Evolutionary conservation across 139 green algal genomes (phyloP).

Genomic region (Coelastrella sp.): DNA sequence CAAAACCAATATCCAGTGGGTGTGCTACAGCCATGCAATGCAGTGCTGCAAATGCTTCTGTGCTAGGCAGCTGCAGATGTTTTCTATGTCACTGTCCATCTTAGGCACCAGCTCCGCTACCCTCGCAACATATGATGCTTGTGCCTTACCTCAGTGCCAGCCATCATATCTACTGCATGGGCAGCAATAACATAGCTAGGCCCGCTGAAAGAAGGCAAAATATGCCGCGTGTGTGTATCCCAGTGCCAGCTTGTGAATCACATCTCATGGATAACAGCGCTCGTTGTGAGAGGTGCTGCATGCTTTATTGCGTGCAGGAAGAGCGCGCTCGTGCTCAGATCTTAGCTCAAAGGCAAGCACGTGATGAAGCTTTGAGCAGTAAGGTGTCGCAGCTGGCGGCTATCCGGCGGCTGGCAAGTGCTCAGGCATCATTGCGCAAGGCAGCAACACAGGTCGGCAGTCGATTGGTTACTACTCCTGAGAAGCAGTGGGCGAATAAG

Average conservation of each 20-base stretch:
- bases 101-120: too few species aligned
- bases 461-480: not conserved
- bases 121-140: too few species aligned
- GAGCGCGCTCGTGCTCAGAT: conserved; percentile 64
- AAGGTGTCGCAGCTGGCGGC: conserved; percentile 67
- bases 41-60: not conserved
- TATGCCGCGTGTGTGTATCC: too few species aligned
- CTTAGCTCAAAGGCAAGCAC: conserved; percentile 59
- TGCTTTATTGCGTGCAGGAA: conserved; percentile 58
- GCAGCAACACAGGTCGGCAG: conserved; percentile 26
- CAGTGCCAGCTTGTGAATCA: too few species aligned
- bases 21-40: too few species aligned
- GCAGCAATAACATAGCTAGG: too few species aligned
- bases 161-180: too few species aligned
- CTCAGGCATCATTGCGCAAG: conserved; percentile 41
- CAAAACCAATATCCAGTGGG: not conserved
- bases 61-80: too few species aligned
- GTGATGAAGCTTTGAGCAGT: conserved; percentile 57
- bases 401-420: conserved; percentile 58
- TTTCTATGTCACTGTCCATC: too few species aligned
- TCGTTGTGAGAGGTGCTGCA: not conserved
- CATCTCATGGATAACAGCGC: not conserved
- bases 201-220: too few species aligned
- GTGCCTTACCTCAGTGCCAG: too few species aligned
- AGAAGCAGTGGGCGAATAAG: too few species aligned